Conservation (phyloP, 176 grass and related monocot species). For the Saccharum spontaneum region DNA sequence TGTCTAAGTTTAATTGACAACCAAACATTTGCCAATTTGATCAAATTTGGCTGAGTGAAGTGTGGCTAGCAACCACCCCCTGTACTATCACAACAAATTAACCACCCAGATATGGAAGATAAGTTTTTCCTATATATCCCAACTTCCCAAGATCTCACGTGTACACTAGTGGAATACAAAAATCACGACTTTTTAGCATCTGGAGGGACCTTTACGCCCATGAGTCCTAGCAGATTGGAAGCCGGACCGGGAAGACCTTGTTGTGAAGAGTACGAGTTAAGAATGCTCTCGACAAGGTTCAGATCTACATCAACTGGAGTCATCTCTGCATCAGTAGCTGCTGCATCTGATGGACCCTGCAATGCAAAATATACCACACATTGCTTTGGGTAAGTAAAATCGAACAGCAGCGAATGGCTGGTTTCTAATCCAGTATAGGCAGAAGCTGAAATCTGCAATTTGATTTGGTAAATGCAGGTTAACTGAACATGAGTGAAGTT, state of each 20-base stretch:
- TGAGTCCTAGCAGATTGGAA: slow-evolving; percentile 85
- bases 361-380: slow-evolving; percentile 8
- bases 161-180: not conserved
- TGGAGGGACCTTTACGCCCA: slow-evolving; percentile 85
- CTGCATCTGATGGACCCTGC: slow-evolving; percentile 67
- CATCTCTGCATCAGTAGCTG: slow-evolving; percentile 56
- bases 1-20: too few species aligned
- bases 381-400: slow-evolving; percentile 10
- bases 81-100: not conserved
- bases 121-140: not conserved
- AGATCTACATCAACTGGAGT: slow-evolving; percentile 88
- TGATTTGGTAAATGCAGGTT: not conserved
- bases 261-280: slow-evolving; percentile 88
- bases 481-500: not conserved
- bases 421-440: not conserved
- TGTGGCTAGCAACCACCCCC: too few species aligned
- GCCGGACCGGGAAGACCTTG: slow-evolving; percentile 94
- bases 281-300: slow-evolving; percentile 86
- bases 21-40: too few species aligned
- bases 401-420: not conserved
- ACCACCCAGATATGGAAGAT: not conserved
- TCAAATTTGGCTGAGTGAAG: not conserved
- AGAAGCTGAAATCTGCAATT: not conserved
- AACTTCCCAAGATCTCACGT: not conserved
- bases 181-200: slow-evolving; percentile 53